Evolutionary conservation across 2,329 filamentous ascomycete species (phyloP), one percentile per base, ranked within the genome.

Genomic region (Daldinia sp.): DNA sequence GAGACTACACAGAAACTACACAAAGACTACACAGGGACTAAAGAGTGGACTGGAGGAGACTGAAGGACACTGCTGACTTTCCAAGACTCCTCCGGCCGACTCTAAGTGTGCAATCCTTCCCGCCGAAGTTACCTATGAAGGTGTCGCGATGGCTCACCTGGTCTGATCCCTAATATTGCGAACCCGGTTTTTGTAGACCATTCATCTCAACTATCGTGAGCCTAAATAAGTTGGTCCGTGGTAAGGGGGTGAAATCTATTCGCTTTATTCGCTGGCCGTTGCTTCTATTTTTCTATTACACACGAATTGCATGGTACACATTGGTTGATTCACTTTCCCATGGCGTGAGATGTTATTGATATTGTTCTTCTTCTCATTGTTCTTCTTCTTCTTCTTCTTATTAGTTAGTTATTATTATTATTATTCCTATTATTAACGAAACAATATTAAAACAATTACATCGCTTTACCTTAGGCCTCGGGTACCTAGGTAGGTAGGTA

Each of bases 191-290:
- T 66, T 47, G 32, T 50, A 62, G 49, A 53, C 56, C 48, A 50
- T 58, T 58, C 59, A 66, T 63, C 62, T 65, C 32, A 58, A 65
- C 61, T 59, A 65, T 64, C 58, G 62, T 59, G 61, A 64, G 61
- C 58, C 64, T 62, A 62, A 62, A 64, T 57, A 59, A 54, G 57
- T 51, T 59, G 61, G 58, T 32, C 59, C 45, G 57, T 61, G 53
- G 49, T 43, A 45, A 17, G 49, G 48, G 58, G 48, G 32, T 56
- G 56, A 34, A 41, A 62, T 60, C 58, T 60, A 30, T 11, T 48
- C 25, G 11, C 15, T 50, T 19, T 50, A 69, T 69, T 70, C 62
- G 68, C 58, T 63, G 19, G 19, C 41, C 25, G 60, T 64, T 54
- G 60, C 51, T 64, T 57, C 41, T 41, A 57, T 43, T 37, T 35